A percentile compares a stretch with the other conserved stretches of the same genome.
phyloP scores from a whole-genome alignment of 495 filamentous ascomycete species.

The Penicillium dipodomyicola region DNA sequence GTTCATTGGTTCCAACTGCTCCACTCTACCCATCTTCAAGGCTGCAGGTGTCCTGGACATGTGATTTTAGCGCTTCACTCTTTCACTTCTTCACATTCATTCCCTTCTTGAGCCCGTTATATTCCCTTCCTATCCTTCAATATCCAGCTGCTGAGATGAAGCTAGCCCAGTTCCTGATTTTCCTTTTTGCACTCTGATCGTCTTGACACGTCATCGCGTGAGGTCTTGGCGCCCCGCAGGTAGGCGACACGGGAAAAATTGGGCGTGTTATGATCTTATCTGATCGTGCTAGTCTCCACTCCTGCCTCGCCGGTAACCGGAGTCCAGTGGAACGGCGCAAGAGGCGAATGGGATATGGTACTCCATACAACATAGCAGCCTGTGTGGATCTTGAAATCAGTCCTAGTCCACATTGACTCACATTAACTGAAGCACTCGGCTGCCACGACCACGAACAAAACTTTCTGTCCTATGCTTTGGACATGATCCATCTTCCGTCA shows the following conservation, averaged over 20 bases:
- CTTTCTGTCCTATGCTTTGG: neutral
- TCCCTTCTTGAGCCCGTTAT: neutral
- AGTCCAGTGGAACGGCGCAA: slow-evolving; percentile 12
- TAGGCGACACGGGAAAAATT: slow-evolving; percentile 11
- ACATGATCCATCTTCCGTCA: neutral
- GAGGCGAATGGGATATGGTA: slow-evolving; percentile 12
- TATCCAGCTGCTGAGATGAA: neutral
- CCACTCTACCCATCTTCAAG: neutral
- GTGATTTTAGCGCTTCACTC: slow-evolving; percentile 15
- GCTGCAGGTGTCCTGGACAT: slow-evolving; percentile 4
- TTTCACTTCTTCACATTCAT: neutral
- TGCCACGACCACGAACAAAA: neutral
- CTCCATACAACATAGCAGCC: neutral
- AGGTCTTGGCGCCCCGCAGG: slow-evolving; percentile 14
- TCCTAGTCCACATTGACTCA: slow-evolving; percentile 9
- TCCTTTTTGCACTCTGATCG: neutral
- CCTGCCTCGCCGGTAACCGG: slow-evolving; percentile 9
- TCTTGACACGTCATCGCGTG: slow-evolving; percentile 7
- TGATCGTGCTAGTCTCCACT: slow-evolving; percentile 29
- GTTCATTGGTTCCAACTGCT: slow-evolving; percentile 11
- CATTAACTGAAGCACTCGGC: slow-evolving; percentile 9
- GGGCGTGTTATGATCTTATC: slow-evolving; percentile 29
- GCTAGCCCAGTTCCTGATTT: neutral
- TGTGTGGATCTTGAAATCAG: slow-evolving; percentile 13
- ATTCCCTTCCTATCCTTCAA: neutral